Evolutionary conservation across 192 early-diverging fungal species (phyloP), one percentile per base, ranked within the genome.

Genomic region (Podila verticillata): DNA sequence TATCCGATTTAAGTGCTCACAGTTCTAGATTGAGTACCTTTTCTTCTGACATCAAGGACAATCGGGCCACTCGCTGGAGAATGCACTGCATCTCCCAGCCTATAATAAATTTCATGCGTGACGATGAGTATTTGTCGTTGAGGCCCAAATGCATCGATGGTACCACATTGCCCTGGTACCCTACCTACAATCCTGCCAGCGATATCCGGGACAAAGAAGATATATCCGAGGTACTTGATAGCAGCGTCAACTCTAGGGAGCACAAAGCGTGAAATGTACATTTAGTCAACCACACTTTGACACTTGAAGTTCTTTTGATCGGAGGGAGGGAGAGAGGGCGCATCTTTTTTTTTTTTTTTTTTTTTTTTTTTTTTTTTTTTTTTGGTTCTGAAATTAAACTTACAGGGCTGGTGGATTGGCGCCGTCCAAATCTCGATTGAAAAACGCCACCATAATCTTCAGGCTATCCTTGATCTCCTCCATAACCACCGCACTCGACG

Each of bases 1-100:
- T 54, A n/a, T 54, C 6, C 12, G 51, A 47, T 9, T 47, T 47
- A 47, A 8, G 10, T 26, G 9, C 4, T 54, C 24, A 24, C 0
- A 26, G 20, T 54, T 47, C 15, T 7, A 7, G 44, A 9, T 7
- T 22, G n/a, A 17, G 9, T 54, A 54, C 51, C 51, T 54, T 54
- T 26, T 54, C 10, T 24, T 54, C 51, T 24, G 51, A 24, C n/a
- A 26, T 26, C 20, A n/a, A 8, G 24, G 51, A 54, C 9, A 54
- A 2, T 26, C 24, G 51, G 5, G 20, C n/a, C 6, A 54, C 24
- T 19, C n/a, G 5, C 51, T 54, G n/a, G 10, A 54, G 24, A 54
- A 54, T 54, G 51, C 51, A 54, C 22, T 54, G 51, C 51, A 54
- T 54, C 24, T 54, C 51, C 51, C 51, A 54, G 24, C 51, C 51